phyloP scores from a whole-genome alignment of 2,329 filamentous ascomycete genomes.

The Rhytidhysteron rufulum region DNA sequence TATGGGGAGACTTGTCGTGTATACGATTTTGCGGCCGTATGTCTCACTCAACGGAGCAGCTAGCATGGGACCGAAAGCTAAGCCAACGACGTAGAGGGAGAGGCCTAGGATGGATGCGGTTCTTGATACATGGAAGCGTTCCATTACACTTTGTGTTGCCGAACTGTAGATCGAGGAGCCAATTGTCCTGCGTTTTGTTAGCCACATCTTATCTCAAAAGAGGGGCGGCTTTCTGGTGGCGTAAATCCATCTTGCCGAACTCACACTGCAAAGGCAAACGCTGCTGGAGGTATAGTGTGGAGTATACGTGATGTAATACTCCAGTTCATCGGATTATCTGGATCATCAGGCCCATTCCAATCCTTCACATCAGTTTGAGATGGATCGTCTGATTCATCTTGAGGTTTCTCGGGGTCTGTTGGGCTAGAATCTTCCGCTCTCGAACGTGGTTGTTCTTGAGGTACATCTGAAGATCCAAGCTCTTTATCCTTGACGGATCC shows the following conservation, averaged over 20 bases:
- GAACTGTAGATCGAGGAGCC: conserved; percentile 55
- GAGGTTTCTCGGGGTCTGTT: no score
- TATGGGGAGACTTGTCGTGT: conserved; percentile 43
- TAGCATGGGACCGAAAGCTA: conserved; percentile 57
- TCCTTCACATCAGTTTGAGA: no score
- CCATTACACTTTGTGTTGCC: conserved; percentile 44
- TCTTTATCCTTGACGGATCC: no score
- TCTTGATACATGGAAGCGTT: conserved; percentile 52
- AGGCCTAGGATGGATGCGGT: conserved; percentile 58
- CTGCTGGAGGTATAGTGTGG: conserved; percentile 29
- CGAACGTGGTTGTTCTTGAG: no score
- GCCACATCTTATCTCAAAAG: neutral
- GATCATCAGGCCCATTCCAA: conserved; percentile 12
- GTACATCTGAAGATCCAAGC: no score
- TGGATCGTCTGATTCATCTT: no score
- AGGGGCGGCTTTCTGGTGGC: neutral
- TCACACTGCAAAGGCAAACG: conserved; percentile 36
- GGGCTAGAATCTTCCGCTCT: no score
- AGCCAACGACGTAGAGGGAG: conserved; percentile 57
- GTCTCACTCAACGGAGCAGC: conserved; percentile 59
- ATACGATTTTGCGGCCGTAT: conserved; percentile 53
- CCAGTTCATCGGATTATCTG: conserved; percentile 40
- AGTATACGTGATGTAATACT: conserved; percentile 24
- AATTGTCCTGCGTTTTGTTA: conserved; percentile 42
- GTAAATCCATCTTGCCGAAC: conserved; percentile 4